Evolutionary conservation across 73 alveolate genomes (phyloP).

Genomic region (Paramecium sonneborni): DNA sequence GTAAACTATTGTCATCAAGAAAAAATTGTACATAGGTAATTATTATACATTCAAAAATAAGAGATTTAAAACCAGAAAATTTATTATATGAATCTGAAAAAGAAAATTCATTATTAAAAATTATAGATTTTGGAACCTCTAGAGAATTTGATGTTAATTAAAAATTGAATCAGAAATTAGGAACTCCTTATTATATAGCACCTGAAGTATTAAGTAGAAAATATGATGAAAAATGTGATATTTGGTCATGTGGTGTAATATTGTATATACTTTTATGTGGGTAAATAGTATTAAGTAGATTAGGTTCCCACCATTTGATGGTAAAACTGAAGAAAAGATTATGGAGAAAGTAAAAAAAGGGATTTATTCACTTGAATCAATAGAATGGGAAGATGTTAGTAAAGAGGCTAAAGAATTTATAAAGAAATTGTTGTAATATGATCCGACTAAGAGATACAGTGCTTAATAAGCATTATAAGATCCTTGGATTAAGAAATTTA

Average conservation of each 20-base stretch:
- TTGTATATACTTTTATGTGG: conserved; percentile 93
- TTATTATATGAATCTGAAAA: conserved; percentile 76
- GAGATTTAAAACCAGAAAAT: conserved; percentile 89
- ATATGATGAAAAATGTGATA: conserved; percentile 91
- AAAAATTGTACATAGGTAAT: conserved; percentile 78
- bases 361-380: conserved; percentile 51
- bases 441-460: conserved; percentile 72
- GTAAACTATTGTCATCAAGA: conserved; percentile 91
- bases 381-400: conserved; percentile 79
- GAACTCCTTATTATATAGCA: conserved; percentile 91
- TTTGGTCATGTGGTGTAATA: conserved; percentile 97
- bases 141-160: conserved; percentile 70
- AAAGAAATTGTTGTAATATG: conserved; percentile 70
- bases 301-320: conserved; percentile 93
- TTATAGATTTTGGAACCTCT: conserved; percentile 97
- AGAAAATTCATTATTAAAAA: conserved; percentile 75
- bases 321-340: conserved; percentile 82
- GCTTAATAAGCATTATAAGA: conserved; percentile 77
- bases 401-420: conserved; percentile 87
- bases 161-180: conserved; percentile 83
- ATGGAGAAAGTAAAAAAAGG: conserved; percentile 77
- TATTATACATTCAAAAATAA: not conserved
- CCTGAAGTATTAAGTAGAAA: conserved; percentile 86
- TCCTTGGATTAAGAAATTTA: conserved; percentile 75
- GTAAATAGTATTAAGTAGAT: conserved; percentile 65